These are phyloP conservation scores for Trametes cubensis DNA, from an alignment of 768 basidiomycete genomes.

Conservation along the genomic window DNA sequence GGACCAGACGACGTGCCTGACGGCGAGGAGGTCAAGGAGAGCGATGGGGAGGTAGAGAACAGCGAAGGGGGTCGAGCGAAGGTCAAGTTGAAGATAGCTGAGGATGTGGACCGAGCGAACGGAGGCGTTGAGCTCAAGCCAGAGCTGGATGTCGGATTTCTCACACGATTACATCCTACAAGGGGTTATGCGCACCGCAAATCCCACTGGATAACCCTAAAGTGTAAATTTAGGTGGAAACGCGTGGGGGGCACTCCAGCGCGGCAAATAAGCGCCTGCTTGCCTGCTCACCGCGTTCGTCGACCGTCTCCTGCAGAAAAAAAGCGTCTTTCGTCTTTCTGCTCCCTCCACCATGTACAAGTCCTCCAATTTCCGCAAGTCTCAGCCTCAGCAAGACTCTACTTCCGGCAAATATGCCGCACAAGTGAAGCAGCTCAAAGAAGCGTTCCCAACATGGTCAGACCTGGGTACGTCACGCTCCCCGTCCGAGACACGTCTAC, in stretches of 20 bases:
- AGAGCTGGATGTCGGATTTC: too few species aligned
- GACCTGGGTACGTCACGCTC: constrained; percentile 55
- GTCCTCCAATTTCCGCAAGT: constrained; percentile 35
- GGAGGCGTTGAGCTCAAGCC: background rate
- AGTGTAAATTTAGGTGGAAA: constrained; percentile 6
- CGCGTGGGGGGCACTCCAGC: background rate
- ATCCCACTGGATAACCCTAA: background rate
- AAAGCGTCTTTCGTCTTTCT: constrained; percentile 25
- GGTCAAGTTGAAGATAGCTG: background rate
- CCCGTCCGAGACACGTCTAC: constrained; percentile 32
- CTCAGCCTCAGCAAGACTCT: constrained; percentile 30
- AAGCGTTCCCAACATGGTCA: constrained; percentile 71
- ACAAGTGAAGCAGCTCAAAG: constrained; percentile 65
- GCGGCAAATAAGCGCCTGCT: constrained; percentile 16
- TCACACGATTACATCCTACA: background rate
- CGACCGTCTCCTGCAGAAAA: constrained; percentile 26
- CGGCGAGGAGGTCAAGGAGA: constrained; percentile 10
- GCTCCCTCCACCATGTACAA: constrained; percentile 34
- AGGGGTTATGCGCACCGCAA: background rate
- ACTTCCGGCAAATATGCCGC: constrained; percentile 47
- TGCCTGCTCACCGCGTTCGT: constrained; percentile 23
- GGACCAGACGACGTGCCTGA: background rate
- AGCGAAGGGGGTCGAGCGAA: background rate
- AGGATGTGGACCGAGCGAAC: background rate
- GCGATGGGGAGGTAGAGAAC: background rate